phyloP scores from a whole-genome alignment of 148 eudicot species.

The Nepenthes gracilis region DNA sequence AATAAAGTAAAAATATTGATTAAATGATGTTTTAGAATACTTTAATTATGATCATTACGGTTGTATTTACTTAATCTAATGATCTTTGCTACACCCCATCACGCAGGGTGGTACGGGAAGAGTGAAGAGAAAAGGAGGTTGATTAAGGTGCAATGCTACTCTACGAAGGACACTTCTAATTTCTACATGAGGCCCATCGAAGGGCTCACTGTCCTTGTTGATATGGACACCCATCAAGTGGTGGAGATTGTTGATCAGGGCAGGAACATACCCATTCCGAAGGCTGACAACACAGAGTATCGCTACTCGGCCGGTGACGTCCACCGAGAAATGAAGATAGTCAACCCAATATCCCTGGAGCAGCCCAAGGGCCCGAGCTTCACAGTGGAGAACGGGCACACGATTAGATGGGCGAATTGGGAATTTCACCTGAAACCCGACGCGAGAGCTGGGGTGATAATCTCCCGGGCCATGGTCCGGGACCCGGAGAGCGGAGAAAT shows the following conservation, averaged over 20 bases:
- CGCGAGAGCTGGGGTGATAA: slow-evolving; percentile 81
- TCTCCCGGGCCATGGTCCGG: slow-evolving; percentile 54
- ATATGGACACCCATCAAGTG: slow-evolving; percentile 60
- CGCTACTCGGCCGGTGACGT: slow-evolving; percentile 39
- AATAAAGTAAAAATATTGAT: too few species aligned
- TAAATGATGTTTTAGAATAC: too few species aligned
- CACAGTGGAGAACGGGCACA: slow-evolving; percentile 39
- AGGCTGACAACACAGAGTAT: slow-evolving; percentile 74
- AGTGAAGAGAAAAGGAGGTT: slow-evolving; percentile 64
- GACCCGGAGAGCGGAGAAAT: slow-evolving; percentile 53
- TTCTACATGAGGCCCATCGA: slow-evolving; percentile 98
- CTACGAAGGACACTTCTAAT: slow-evolving; percentile 60
- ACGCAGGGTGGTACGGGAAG: slow-evolving; percentile 72
- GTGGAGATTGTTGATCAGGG: slow-evolving; percentile 56
- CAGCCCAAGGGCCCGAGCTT: slow-evolving; percentile 91
- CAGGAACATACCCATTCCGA: slow-evolving; percentile 61
- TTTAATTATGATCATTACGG: too few species aligned
- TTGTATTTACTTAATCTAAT: too few species aligned
- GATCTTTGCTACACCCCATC: too few species aligned
- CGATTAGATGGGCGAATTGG: slow-evolving; percentile 92
- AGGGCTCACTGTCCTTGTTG: slow-evolving; percentile 75
- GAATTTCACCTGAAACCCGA: slow-evolving; percentile 91
- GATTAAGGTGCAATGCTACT: slow-evolving; percentile 76
- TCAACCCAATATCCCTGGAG: slow-evolving; percentile 52
- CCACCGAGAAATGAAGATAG: slow-evolving; percentile 13